A percentile compares a stretch with the other conserved stretches of the same genome.
Evolutionary conservation across 805 yeast genomes (phyloP).

Genomic region (Lachancea quebecensis): DNA sequence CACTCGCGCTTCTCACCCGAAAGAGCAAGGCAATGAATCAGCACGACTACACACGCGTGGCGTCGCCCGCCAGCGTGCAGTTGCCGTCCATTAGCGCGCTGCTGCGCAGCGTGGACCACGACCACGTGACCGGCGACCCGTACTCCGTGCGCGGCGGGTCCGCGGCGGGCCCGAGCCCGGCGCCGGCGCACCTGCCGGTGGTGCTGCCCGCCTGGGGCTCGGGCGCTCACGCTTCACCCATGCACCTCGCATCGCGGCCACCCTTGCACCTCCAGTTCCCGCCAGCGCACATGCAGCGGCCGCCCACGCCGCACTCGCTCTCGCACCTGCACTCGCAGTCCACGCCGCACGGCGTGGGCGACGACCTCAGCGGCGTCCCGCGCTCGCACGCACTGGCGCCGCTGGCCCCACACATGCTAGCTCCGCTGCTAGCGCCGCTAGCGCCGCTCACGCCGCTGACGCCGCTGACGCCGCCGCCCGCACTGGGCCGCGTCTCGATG

Average conservation of each 20-base stretch:
- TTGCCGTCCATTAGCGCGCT: slow-evolving; percentile 7
- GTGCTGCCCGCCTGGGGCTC: too few species aligned
- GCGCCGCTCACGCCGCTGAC: neutral
- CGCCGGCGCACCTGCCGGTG: neutral
- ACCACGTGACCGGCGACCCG: neutral
- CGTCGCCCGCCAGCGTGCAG: neutral
- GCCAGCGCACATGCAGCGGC: neutral
- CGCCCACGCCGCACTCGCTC: neutral
- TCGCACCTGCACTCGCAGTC: neutral
- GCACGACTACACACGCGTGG: neutral
- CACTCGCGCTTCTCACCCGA: neutral
- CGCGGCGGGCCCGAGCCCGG: neutral
- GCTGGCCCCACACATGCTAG: neutral
- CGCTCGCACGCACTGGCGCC: neutral
- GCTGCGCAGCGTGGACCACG: slow-evolving; percentile 1
- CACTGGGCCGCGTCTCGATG: neutral
- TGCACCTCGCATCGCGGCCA: neutral
- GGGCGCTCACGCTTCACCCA: too few species aligned
- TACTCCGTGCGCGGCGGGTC: neutral
- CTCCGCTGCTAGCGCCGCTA: neutral
- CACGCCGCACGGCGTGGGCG: neutral
- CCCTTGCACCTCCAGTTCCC: neutral
- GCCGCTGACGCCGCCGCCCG: neutral
- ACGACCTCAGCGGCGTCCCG: neutral
- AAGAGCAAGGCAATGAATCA: neutral